A percentile compares a stretch with the other conserved stretches of the same genome.
Conservation (phyloP, 192 early-diverging fungal species). For the Gaertneriomyces semiglobifer region DNA sequence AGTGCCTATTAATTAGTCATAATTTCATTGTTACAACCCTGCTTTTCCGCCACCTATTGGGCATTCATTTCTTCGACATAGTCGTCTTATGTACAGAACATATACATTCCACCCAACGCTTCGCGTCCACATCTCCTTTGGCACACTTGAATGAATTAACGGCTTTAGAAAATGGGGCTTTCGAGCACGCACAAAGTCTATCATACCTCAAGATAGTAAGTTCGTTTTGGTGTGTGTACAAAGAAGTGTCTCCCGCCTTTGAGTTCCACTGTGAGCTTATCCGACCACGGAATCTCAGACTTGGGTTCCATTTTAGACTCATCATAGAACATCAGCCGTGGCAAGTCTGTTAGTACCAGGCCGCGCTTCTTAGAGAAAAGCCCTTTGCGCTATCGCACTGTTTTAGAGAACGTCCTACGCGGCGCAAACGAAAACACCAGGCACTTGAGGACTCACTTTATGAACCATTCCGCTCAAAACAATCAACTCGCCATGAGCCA, state of each 20-base stretch:
- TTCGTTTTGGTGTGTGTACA: conserved; percentile 52
- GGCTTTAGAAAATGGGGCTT: no score
- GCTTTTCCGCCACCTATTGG: neutral
- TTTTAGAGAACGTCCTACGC: no score
- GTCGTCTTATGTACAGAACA: no score
- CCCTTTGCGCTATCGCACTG: conserved; percentile 26
- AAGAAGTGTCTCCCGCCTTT: conserved; percentile 61
- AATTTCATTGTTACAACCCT: neutral
- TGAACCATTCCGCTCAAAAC: conserved; percentile 55
- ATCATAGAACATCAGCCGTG: conserved; percentile 65
- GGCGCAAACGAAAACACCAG: neutral
- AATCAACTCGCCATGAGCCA: conserved; percentile 56
- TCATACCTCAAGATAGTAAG: conserved; percentile 37
- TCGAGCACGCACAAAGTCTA: no score
- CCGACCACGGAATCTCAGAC: conserved; percentile 61
- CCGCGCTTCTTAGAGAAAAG: conserved; percentile 53
- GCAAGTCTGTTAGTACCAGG: conserved; percentile 66
- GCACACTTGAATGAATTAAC: no score
- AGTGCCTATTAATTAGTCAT: conserved; percentile 33
- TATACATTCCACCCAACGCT: no score
- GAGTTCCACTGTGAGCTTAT: conserved; percentile 53
- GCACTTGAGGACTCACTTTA: conserved; percentile 44
- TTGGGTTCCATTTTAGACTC: conserved; percentile 48
- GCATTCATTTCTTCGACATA: neutral
- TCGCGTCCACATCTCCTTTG: no score